A percentile compares a stretch with the other conserved stretches of the same genome.
These are phyloP conservation scores for Falciphora oryzae DNA, from an alignment of 2,329 filamentous ascomycete genomes.

Conservation along the genomic window DNA sequence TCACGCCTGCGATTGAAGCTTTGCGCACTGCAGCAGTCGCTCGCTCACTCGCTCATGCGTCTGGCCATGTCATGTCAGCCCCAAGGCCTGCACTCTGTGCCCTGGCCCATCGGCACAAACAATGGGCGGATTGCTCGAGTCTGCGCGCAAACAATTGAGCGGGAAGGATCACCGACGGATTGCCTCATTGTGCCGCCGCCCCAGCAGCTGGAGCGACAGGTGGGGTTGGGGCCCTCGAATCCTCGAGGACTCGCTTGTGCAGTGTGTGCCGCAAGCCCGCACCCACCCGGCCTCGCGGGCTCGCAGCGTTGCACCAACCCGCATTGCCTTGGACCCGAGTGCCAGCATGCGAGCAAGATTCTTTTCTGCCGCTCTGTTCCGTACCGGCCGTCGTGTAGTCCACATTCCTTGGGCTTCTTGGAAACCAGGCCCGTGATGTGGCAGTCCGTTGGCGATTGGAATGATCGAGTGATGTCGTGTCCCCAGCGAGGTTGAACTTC, in stretches of 20 bases:
- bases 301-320: not conserved
- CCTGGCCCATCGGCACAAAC: too few relatives aligned
- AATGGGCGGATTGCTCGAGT: not conserved
- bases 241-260: not conserved
- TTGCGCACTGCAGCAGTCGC: slow-evolving; percentile 2
- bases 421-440: not conserved
- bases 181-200: too few relatives aligned
- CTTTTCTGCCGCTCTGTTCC: not conserved
- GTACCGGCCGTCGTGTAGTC: not conserved
- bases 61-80: not conserved
- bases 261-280: not conserved
- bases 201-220: too few relatives aligned
- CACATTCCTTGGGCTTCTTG: not conserved
- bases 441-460: not conserved
- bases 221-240: not conserved
- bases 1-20: not conserved
- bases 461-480: not conserved
- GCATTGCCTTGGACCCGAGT: not conserved
- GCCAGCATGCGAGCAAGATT: not conserved
- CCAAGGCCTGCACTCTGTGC: too few relatives aligned
- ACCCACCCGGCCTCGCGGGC: not conserved
- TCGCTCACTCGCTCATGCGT: not conserved
- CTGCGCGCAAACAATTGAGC: not conserved
- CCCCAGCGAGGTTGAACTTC: not conserved
- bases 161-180: not conserved